Base-by-base conservation (phyloP, 495 filamentous ascomycete genomes). In the Thermochaetoides thermophila region DNA sequence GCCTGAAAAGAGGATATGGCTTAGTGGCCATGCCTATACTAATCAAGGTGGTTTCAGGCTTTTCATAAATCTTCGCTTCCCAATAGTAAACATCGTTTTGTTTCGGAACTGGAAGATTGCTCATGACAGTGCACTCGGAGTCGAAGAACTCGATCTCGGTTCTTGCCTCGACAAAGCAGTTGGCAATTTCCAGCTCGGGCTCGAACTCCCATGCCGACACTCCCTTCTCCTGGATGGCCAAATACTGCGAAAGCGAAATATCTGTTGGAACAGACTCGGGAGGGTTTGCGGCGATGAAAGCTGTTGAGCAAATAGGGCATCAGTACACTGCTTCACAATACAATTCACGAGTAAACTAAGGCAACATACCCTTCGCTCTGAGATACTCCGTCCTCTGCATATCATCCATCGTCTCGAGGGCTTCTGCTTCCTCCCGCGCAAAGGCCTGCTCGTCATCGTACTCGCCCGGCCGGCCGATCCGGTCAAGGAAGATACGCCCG, bases 41-140 rank as follows among this genome's bases (percentile, higher is more conserved):
- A 26, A 97, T 66, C 37, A 81, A 57, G 0, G 86, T 84, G 11
- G 63, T 68, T 22, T 95, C 89, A 3, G 89, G 87, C 57, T 96
- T 95, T 34, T 96, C 91, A 56, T 89, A 96, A 25, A 97, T 76
- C 59, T 97, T 97, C 10, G 89, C 83, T 50, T 97, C 89, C 89
- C 89, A 97, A 54, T 97, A 97, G 49, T 96, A 96, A 10, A 95
- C 86, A 51, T 97, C 89, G 46, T 97, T 96, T 50, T 97, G 89
- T 53, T 97, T 97, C 15, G 89, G 89, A 22, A 97, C 78, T 0
- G 89, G 89, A 24, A 97, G 60, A 44, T 97, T 97, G 55, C 80
- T 93, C 65, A 95, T 82, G 30, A 96, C 91, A 50, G 84, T 92
- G 58, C 89, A 96, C 53, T 89, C 91, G 8, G 82, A 84, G 54